phyloP scores from a whole-genome alignment of 108 stramenopile genomes.

The Nitzschia sp. region DNA sequence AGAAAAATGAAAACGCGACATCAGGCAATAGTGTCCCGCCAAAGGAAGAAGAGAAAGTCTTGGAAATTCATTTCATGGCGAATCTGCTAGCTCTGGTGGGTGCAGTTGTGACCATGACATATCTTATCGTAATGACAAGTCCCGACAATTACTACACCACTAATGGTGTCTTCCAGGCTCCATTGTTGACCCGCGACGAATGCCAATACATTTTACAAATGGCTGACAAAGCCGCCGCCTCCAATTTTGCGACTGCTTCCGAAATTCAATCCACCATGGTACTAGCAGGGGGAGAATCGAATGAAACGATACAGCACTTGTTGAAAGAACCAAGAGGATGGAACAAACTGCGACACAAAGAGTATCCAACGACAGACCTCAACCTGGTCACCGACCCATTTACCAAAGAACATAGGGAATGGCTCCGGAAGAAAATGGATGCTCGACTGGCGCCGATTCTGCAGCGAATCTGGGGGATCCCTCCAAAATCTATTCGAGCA shows the following conservation, averaged over 20 bases:
- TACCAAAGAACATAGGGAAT: slow-evolving; percentile 47
- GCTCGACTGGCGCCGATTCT: slow-evolving; percentile 56
- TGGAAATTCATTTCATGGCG: background rate
- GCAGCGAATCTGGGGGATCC: slow-evolving; percentile 54
- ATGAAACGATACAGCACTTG: slow-evolving; percentile 2
- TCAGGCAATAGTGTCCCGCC: background rate
- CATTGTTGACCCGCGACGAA: slow-evolving; percentile 62
- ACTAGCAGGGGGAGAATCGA: background rate
- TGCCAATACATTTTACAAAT: slow-evolving; percentile 52
- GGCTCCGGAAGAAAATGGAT: slow-evolving; percentile 44
- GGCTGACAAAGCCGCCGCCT: slow-evolving; percentile 48
- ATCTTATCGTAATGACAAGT: slow-evolving; percentile 27
- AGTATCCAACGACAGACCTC: slow-evolving; percentile 71
- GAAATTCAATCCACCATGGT: background rate
- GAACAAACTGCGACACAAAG: slow-evolving; percentile 56
- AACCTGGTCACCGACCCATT: slow-evolving; percentile 69
- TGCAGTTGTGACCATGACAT: background rate
- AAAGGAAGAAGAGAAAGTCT: too few relatives aligned
- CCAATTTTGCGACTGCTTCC: slow-evolving; percentile 34
- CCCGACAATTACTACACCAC: slow-evolving; percentile 57
- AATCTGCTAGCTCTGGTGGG: background rate
- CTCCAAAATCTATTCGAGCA: slow-evolving; percentile 48
- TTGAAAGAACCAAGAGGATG: slow-evolving; percentile 50
- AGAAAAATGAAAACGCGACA: background rate
- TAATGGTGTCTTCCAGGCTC: slow-evolving; percentile 48